Conservation (phyloP, 225 moss, liverwort and hornwort genomes). For the Pseudoscleropodium purum region DNA sequence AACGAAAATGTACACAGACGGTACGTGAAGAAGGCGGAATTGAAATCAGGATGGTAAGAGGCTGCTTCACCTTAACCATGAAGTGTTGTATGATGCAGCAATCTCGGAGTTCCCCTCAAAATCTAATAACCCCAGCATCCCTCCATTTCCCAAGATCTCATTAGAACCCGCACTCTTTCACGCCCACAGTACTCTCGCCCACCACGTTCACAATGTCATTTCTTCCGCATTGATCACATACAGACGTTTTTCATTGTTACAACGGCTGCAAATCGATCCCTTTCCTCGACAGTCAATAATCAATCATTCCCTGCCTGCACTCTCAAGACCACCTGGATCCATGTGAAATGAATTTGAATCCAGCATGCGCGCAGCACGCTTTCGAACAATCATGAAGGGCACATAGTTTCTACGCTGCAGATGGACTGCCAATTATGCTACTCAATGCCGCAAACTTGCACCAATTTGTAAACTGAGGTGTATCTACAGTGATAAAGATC, state of each 20-base stretch:
- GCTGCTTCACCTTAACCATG: background rate
- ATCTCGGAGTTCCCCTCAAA: constrained; percentile 15
- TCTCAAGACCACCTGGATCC: background rate
- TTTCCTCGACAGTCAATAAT: background rate
- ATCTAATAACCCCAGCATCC: constrained; percentile 7
- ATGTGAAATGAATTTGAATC: background rate
- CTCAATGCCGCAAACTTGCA: background rate
- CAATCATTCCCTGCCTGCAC: background rate
- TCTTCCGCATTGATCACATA: background rate
- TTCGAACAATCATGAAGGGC: background rate
- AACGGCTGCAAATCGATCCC: background rate
- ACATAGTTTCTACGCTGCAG: background rate
- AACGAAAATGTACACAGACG: background rate
- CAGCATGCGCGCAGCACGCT: background rate
- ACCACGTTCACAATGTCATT: background rate
- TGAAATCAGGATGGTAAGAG: background rate
- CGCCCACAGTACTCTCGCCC: background rate
- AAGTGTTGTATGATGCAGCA: constrained; percentile 10
- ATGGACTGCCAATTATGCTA: background rate
- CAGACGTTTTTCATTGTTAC: background rate
- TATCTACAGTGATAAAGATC: background rate
- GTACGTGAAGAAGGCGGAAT: background rate
- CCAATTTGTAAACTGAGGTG: background rate
- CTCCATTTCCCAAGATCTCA: constrained; percentile 27
- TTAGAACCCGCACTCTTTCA: constrained; percentile 32